Conservation (phyloP, 805 yeast genomes). For the Starmerella tilneyi region DNA sequence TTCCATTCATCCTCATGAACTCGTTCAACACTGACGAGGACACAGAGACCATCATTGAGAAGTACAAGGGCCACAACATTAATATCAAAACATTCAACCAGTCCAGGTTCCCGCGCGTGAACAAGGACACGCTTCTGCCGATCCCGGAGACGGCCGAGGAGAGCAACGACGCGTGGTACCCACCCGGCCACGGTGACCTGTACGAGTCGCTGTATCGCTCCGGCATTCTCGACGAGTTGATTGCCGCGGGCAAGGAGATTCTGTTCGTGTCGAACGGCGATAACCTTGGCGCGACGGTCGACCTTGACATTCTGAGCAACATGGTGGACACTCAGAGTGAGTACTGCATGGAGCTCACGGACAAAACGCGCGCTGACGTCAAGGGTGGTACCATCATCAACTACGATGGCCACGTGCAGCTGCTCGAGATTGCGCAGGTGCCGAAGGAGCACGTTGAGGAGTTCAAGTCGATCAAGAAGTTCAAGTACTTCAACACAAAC, state of each 20-base stretch:
- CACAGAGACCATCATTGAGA: conserved; percentile 88
- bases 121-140: conserved; percentile 90
- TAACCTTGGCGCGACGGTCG: conserved; percentile 97
- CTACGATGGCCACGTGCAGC: conserved; percentile 87
- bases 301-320: conserved; percentile 77
- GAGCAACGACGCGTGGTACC: conserved; percentile 83
- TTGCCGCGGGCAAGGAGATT: conserved; percentile 88
- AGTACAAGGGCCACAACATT: conserved; percentile 92
- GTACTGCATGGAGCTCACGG: conserved; percentile 96
- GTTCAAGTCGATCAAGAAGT: conserved; percentile 93
- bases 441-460: conserved; percentile 98
- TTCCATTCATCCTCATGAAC: conserved; percentile 94
- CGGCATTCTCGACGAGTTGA: conserved; percentile 81
- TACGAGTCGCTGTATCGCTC: conserved; percentile 81
- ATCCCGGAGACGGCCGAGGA: conserved; percentile 74
- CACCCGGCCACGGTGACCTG: conserved; percentile 99
- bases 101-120: conserved; percentile 93
- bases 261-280: conserved; percentile 96
- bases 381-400: conserved; percentile 98
- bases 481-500: conserved; percentile 96
- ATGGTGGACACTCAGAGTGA: conserved; percentile 87
- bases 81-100: conserved; percentile 93
- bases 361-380: conserved; percentile 97
- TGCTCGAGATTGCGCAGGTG: conserved; percentile 94
- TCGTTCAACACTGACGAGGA: conserved; percentile 96